These are phyloP conservation scores for Candida silvatica DNA, from an alignment of 805 yeast genomes.

Conservation along the genomic window DNA sequence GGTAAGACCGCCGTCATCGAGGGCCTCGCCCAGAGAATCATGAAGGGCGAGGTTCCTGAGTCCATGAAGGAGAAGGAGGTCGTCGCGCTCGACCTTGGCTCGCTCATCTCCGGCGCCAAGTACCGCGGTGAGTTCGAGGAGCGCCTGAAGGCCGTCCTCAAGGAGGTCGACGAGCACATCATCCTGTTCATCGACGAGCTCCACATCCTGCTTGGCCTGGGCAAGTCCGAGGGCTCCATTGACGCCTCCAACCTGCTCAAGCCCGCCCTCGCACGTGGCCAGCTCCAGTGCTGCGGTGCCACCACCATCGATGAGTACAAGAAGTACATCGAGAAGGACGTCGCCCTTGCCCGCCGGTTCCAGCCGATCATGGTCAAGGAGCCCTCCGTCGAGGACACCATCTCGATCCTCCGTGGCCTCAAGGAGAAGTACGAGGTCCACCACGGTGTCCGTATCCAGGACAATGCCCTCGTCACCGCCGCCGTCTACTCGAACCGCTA, in stretches of 20 bases:
- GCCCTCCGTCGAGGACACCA: conserved; percentile 86
- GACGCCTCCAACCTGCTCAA: conserved; percentile 91
- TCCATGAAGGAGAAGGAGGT: conserved; percentile 81
- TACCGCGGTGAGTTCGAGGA: conserved; percentile 96
- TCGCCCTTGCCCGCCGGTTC: conserved; percentile 90
- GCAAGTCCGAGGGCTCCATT: conserved; percentile 90
- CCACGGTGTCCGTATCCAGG: conserved; percentile 93
- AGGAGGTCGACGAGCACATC: conserved; percentile 72
- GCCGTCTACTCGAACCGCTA: conserved; percentile 86
- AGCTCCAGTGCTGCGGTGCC: conserved; percentile 90
- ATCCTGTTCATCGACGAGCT: conserved; percentile 87
- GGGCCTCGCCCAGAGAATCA: conserved; percentile 90
- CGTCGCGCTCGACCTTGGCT: conserved; percentile 79
- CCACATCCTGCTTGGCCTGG: conserved; percentile 82
- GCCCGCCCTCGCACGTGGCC: conserved; percentile 91
- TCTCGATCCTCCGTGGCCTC: conserved; percentile 84
- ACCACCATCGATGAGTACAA: conserved; percentile 91
- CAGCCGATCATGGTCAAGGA: conserved; percentile 82
- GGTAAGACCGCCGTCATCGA: conserved; percentile 97
- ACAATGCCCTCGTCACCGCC: conserved; percentile 88
- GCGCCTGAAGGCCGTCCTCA: conserved; percentile 69
- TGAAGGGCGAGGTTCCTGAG: conserved; percentile 90
- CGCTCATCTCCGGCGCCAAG: conserved; percentile 89
- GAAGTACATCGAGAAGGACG: conserved; percentile 91
- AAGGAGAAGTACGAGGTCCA: conserved; percentile 95